Evolutionary conservation across 495 filamentous ascomycete species (phyloP).

Genomic region (Aspergillus wentii): DNA sequence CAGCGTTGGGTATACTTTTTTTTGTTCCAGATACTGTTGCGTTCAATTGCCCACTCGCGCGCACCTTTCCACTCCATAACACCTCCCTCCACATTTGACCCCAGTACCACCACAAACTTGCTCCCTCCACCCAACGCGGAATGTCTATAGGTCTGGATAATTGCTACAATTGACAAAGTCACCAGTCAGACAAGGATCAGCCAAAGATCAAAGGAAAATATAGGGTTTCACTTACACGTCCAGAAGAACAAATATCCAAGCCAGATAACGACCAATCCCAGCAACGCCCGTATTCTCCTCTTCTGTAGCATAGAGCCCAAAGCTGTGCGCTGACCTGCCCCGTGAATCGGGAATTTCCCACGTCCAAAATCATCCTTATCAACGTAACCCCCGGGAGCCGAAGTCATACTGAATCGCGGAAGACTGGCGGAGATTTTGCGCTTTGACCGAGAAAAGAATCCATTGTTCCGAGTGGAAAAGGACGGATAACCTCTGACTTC

Average conservation of each 20-base stretch:
- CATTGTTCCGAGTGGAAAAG: constrained; percentile 73
- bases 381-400: constrained; percentile 41
- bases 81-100: constrained; percentile 89
- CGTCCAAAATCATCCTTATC: constrained; percentile 75
- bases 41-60: constrained; percentile 95
- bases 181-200: background rate
- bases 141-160: constrained; percentile 47
- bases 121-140: constrained; percentile 71
- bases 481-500: constrained; percentile 71
- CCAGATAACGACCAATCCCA: constrained; percentile 56
- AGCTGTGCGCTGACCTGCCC: constrained; percentile 20
- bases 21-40: constrained; percentile 94
- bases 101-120: constrained; percentile 91
- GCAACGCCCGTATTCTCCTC: constrained; percentile 54
- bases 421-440: constrained; percentile 68
- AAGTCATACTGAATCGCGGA: constrained; percentile 55
- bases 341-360: constrained; percentile 24
- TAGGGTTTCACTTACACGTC: constrained; percentile 43
- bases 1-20: constrained; percentile 77
- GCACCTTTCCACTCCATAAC: constrained; percentile 99
- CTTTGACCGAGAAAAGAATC: constrained; percentile 78
- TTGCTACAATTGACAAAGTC: constrained; percentile 17
- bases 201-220: constrained; percentile 32
- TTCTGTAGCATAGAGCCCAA: constrained; percentile 39
- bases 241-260: constrained; percentile 59